Evolutionary conservation across 768 basidiomycete genomes (phyloP).

Genomic region (Tulasnella calospora): DNA sequence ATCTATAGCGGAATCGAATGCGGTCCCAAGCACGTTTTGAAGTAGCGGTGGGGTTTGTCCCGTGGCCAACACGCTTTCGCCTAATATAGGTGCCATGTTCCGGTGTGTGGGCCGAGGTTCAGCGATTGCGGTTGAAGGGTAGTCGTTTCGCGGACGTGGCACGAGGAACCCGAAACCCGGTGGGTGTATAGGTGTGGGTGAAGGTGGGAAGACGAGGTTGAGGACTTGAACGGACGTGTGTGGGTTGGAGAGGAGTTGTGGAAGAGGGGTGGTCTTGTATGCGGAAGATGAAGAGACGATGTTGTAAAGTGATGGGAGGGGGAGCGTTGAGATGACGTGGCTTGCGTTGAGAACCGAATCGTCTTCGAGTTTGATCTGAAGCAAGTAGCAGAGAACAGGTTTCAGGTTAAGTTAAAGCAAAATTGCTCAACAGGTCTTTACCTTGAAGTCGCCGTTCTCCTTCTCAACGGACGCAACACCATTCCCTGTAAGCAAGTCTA

Average conservation of each 20-base stretch:
- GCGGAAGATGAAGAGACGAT: conserved; percentile 41
- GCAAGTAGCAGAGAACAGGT: neutral
- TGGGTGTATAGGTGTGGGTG: conserved; percentile 57
- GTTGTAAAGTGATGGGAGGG: conserved; percentile 50
- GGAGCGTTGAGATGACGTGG: conserved; percentile 73
- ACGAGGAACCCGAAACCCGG: conserved; percentile 92
- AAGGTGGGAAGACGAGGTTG: conserved; percentile 72
- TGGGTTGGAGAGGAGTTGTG: conserved; percentile 65
- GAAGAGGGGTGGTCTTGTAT: conserved; percentile 38
- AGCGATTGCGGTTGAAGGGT: conserved; percentile 32
- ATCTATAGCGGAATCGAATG: conserved; percentile 39
- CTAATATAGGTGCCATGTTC: conserved; percentile 2
- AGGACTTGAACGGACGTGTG: conserved; percentile 79
- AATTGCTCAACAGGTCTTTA: neutral
- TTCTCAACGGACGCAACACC: conserved; percentile 32
- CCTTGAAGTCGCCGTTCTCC: conserved; percentile 2
- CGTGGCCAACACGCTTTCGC: conserved; percentile 30
- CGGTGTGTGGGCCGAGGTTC: neutral
- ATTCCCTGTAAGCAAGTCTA: conserved; percentile 50
- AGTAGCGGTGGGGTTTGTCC: conserved; percentile 51
- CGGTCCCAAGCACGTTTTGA: conserved; percentile 90
- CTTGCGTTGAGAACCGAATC: conserved; percentile 32
- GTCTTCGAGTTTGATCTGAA: conserved; percentile 3
- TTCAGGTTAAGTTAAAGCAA: neutral
- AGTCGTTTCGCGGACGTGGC: conserved; percentile 63